Evolutionary conservation across 495 filamentous ascomycete genomes (phyloP).

Genomic region (Cairneyella variabilis): DNA sequence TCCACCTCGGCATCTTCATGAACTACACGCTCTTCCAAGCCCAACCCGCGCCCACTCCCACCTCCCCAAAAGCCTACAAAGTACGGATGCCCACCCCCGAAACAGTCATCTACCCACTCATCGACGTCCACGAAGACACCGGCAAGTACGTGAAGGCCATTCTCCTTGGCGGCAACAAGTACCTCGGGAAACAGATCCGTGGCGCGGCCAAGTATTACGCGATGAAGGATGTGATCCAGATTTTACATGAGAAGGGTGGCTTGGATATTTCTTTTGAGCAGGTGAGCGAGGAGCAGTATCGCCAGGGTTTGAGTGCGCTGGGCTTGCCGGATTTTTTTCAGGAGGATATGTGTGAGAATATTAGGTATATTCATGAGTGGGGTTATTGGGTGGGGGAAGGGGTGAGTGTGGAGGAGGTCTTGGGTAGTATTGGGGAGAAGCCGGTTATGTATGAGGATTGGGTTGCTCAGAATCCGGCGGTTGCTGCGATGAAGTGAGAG

Average conservation of each 20-base stretch:
- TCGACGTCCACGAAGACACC: constrained; percentile 46
- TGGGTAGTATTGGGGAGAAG: not conserved
- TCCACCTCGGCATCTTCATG: constrained; percentile 55
- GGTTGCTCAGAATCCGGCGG: not conserved
- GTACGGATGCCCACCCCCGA: constrained; percentile 36
- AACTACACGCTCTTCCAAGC: constrained; percentile 30
- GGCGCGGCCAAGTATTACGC: constrained; percentile 46
- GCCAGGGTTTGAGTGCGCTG: constrained; percentile 29
- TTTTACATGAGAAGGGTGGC: constrained; percentile 40
- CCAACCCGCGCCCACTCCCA: constrained; percentile 5
- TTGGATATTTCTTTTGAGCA: constrained; percentile 27
- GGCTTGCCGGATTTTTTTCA: constrained; percentile 38
- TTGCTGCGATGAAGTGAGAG: constrained; percentile 9
- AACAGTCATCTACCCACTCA: constrained; percentile 40
- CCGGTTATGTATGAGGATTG: constrained; percentile 2
- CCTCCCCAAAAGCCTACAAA: constrained; percentile 27
- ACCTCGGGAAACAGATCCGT: constrained; percentile 36
- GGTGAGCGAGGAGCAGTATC: constrained; percentile 27
- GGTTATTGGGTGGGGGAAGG: constrained; percentile 43
- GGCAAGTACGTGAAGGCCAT: constrained; percentile 53
- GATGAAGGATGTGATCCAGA: constrained; percentile 35
- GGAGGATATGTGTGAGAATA: constrained; percentile 49
- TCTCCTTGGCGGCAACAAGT: constrained; percentile 30
- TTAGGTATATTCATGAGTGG: constrained; percentile 37
- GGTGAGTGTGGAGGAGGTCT: not conserved